Percentiles rank a stretch among this genome's conserved stretches.
These are phyloP conservation scores for Mesembryanthemum crystallinum DNA, from an alignment of 148 eudicot species.

Conservation along the genomic window DNA sequence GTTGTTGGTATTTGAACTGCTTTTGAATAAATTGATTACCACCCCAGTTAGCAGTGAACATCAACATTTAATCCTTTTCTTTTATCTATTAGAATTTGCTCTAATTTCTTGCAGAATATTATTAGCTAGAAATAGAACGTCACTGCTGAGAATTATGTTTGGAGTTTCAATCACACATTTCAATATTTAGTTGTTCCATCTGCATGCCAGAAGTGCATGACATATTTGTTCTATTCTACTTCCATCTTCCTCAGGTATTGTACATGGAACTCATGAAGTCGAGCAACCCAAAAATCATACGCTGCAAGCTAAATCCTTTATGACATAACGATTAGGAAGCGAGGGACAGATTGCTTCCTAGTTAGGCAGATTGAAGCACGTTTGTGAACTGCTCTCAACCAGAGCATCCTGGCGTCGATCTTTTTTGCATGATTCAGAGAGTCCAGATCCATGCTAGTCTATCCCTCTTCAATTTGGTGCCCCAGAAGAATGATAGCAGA, in stretches of 20 bases:
- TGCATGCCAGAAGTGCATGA: neutral
- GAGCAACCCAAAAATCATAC: neutral
- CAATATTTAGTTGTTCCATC: neutral
- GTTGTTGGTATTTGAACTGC: neutral
- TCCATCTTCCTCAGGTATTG: neutral
- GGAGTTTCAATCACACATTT: no score
- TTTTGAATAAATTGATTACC: no score
- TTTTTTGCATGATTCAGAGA: neutral
- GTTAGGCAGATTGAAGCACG: neutral
- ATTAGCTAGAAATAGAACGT: no score
- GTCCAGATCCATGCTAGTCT: neutral
- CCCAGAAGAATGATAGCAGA: neutral
- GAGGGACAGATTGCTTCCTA: neutral
- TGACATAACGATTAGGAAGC: neutral
- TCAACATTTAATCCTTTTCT: no score
- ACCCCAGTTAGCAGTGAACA: no score
- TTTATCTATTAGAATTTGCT: no score
- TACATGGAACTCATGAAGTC: neutral
- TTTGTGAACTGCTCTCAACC: conserved; percentile 3
- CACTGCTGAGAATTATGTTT: neutral
- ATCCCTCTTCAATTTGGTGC: neutral
- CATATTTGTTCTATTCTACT: neutral
- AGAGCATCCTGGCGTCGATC: neutral
- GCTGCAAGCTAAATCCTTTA: neutral
- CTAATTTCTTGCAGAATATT: neutral